A percentile compares a stretch with the other conserved stretches of the same genome.
phyloP scores from a whole-genome alignment of 139 green algal species.

The Chlorella ohadii region DNA sequence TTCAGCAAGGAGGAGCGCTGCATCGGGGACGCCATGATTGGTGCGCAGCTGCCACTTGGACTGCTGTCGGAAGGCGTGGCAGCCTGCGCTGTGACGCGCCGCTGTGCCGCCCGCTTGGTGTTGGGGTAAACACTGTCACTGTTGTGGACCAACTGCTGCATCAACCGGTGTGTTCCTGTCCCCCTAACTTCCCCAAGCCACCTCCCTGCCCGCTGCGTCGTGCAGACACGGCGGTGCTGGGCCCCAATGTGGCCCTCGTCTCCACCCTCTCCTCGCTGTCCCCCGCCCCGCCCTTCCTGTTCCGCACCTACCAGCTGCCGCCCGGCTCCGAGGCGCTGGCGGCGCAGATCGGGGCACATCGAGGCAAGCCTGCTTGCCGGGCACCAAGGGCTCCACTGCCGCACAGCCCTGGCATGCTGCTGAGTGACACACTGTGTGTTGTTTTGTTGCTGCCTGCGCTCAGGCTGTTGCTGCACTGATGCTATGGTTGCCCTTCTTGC shows the following conservation, averaged over 20 bases:
- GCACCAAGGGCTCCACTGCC: too few species aligned
- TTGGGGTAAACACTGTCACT: too few species aligned
- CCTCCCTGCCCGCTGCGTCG: constrained; percentile 30
- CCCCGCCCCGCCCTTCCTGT: constrained; percentile 88
- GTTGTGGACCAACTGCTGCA: too few species aligned
- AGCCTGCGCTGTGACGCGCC: too few species aligned
- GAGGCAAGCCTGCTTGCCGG: background rate
- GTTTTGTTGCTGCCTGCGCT: too few species aligned
- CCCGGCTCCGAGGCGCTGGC: constrained; percentile 12
- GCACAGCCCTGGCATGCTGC: too few species aligned
- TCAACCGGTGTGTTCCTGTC: too few species aligned
- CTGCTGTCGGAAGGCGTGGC: too few species aligned
- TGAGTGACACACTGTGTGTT: too few species aligned
- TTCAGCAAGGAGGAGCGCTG: constrained; percentile 37
- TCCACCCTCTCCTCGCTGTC: constrained; percentile 80
- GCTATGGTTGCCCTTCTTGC: too few species aligned
- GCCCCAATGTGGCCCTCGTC: constrained; percentile 81
- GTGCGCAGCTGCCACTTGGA: constrained; percentile 25
- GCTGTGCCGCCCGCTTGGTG: background rate
- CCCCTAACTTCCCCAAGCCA: too few species aligned
- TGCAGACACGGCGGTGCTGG: constrained; percentile 74
- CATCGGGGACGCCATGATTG: constrained; percentile 53
- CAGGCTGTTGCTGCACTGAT: too few species aligned
- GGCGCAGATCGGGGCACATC: constrained; percentile 26
- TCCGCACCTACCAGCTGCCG: constrained; percentile 89